These are phyloP conservation scores for Coelastrella sp. DNA, from an alignment of 139 green algal genomes.

Conservation along the genomic window DNA sequence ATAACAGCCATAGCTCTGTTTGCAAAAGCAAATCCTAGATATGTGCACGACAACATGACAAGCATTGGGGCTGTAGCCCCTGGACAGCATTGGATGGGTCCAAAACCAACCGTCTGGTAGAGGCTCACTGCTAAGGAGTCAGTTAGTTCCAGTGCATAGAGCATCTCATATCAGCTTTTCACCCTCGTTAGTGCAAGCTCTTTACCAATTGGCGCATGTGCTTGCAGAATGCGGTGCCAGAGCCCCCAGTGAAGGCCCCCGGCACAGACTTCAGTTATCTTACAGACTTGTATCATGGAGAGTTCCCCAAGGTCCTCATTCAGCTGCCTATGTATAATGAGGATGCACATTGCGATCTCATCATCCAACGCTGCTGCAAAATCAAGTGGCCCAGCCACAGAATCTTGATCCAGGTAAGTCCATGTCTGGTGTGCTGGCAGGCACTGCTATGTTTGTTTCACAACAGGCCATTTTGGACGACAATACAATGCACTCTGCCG, in stretches of 20 bases:
- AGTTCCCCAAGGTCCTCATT: conserved; percentile 78
- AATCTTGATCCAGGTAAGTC: conserved; percentile 66
- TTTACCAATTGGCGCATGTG: not conserved
- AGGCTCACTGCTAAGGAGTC: too few relatives aligned
- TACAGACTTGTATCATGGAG: conserved; percentile 45
- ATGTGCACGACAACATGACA: too few relatives aligned
- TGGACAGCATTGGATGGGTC: too few relatives aligned
- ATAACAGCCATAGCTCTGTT: too few relatives aligned
- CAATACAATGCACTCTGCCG: too few relatives aligned
- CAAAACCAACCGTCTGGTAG: too few relatives aligned
- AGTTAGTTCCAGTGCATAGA: too few relatives aligned
- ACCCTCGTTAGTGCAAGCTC: not conserved
- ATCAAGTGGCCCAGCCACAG: conserved; percentile 64
- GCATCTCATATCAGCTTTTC: too few relatives aligned
- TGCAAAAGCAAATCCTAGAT: too few relatives aligned
- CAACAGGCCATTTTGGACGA: not conserved
- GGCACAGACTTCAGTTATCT: conserved; percentile 37
- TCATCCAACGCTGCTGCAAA: conserved; percentile 65
- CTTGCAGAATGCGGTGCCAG: not conserved
- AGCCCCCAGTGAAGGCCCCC: conserved; percentile 25
- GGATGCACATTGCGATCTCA: conserved; percentile 61
- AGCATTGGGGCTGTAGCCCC: too few relatives aligned
- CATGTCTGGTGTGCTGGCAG: not conserved
- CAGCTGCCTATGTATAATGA: conserved; percentile 78
- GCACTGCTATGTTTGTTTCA: not conserved